Percentiles rank a stretch among this genome's conserved stretches.
Evolutionary conservation across 768 basidiomycete genomes (phyloP).

Genomic region (Suillus ampliporus): DNA sequence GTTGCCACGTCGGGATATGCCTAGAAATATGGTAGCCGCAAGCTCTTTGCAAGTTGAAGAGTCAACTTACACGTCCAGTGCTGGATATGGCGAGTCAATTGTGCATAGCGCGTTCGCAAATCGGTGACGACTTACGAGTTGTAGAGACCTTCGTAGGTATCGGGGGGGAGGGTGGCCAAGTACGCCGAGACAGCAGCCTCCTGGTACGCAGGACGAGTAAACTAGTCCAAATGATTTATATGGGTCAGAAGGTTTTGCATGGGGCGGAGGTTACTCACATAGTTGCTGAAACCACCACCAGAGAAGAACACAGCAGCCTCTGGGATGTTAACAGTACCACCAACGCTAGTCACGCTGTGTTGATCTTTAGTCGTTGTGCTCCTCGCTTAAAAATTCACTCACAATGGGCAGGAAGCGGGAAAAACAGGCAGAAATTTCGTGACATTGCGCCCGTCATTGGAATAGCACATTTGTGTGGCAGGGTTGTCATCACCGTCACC

Average conservation of each 20-base stretch:
- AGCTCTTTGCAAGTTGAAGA: not conserved
- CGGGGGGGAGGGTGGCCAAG: constrained; percentile 49
- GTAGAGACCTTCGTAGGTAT: constrained; percentile 62
- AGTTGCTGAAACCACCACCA: constrained; percentile 77
- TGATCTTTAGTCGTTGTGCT: not conserved
- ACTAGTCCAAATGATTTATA: constrained; percentile 38
- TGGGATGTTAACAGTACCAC: constrained; percentile 64
- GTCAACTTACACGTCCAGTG: constrained; percentile 55
- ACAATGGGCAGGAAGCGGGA: constrained; percentile 68
- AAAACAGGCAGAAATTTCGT: constrained; percentile 63
- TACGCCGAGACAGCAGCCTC: constrained; percentile 47
- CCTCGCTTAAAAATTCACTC: constrained; percentile 18
- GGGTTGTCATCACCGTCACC: constrained; percentile 65
- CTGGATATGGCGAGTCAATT: constrained; percentile 32
- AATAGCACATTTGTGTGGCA: constrained; percentile 55
- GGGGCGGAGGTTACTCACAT: constrained; percentile 43
- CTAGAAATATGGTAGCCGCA: constrained; percentile 30
- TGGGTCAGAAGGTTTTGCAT: not conserved
- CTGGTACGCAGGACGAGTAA: constrained; percentile 61
- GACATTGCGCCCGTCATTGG: constrained; percentile 61
- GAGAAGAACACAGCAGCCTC: constrained; percentile 67
- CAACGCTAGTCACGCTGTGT: constrained; percentile 71
- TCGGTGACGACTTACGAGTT: constrained; percentile 50
- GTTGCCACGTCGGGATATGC: constrained; percentile 73
- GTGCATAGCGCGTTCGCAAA: not conserved